A percentile compares a stretch with the other conserved stretches of the same genome.
These are phyloP conservation scores for Xenoacremonium recifei DNA, from an alignment of 2,329 filamentous ascomycete species.

Conservation along the genomic window DNA sequence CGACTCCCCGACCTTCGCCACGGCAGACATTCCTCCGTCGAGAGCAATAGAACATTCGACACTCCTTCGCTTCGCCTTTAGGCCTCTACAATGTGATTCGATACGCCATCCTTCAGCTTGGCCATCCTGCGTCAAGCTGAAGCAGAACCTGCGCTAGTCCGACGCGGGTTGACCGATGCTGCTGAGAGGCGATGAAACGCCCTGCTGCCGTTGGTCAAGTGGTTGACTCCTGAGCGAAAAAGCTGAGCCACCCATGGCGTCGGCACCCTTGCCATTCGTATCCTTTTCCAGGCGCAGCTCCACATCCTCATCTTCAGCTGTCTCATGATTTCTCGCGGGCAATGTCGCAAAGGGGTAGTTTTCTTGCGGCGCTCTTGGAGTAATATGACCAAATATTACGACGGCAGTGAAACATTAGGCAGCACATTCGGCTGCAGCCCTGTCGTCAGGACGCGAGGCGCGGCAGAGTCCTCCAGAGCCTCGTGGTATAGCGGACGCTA, in stretches of 20 bases:
- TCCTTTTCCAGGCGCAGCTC: slow-evolving; percentile 6
- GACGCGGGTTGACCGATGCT: too few relatives aligned
- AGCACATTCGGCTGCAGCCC: slow-evolving; percentile 4
- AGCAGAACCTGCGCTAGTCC: too few relatives aligned
- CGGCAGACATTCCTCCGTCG: too few relatives aligned
- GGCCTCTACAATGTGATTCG: neutral
- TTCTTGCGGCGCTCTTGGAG: slow-evolving; percentile 8
- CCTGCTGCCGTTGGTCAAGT: neutral
- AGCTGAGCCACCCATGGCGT: slow-evolving; percentile 15
- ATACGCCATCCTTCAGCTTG: slow-evolving; percentile 4
- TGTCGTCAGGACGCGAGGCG: neutral
- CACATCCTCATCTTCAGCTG: slow-evolving; percentile 15
- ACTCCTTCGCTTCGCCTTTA: neutral
- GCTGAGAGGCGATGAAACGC: neutral
- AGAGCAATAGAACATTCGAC: too few relatives aligned
- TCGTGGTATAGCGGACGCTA: too few relatives aligned
- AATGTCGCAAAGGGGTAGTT: slow-evolving; percentile 8
- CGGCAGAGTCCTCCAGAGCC: too few relatives aligned
- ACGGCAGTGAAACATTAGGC: slow-evolving; percentile 7
- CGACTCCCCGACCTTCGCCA: too few relatives aligned
- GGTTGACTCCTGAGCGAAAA: slow-evolving; percentile 12
- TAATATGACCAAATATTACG: slow-evolving; percentile 3
- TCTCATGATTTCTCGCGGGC: slow-evolving; percentile 13
- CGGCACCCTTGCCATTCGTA: slow-evolving; percentile 6
- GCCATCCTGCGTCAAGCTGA: slow-evolving; percentile 9